Conservation (phyloP, 2,329 filamentous ascomycete genomes). For the Canariomyces notabilis region DNA sequence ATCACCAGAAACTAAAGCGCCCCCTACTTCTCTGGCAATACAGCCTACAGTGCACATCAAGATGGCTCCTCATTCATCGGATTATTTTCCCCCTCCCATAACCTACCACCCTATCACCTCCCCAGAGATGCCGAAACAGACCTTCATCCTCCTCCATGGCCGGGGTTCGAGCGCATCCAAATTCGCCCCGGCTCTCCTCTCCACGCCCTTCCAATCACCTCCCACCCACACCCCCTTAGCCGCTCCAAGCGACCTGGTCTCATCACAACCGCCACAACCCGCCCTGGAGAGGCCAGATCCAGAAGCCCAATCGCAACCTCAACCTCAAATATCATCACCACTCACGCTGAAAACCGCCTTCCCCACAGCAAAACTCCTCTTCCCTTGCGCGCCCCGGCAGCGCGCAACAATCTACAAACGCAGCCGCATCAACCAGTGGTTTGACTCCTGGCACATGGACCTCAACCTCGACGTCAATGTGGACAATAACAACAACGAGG, state of each 20-base stretch:
- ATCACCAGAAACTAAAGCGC: too few species aligned
- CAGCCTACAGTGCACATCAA: background rate
- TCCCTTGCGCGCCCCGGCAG: conserved; percentile 43
- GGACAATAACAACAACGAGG: background rate
- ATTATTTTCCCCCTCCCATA: conserved; percentile 11
- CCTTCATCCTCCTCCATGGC: conserved; percentile 46
- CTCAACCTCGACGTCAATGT: background rate
- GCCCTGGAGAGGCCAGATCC: too few species aligned
- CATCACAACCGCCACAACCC: too few species aligned
- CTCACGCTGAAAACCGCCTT: conserved; percentile 34
- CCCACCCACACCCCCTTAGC: too few species aligned
- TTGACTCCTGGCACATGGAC: conserved; percentile 31
- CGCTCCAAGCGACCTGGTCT: too few species aligned
- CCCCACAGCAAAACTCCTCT: conserved; percentile 44
- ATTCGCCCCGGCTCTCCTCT: conserved; percentile 38
- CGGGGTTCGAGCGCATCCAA: conserved; percentile 39
- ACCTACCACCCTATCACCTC: conserved; percentile 3
- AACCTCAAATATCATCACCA: conserved; percentile 5
- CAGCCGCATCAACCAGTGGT: conserved; percentile 41
- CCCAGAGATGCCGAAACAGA: conserved; percentile 41
- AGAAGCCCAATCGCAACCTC: background rate
- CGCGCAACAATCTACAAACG: conserved; percentile 37
- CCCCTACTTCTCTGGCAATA: too few species aligned
- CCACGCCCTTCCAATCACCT: conserved; percentile 19
- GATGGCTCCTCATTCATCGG: conserved; percentile 12